phyloP scores from a whole-genome alignment of 2,329 filamentous ascomycete species.

The Pseudogymnoascus sp. region DNA sequence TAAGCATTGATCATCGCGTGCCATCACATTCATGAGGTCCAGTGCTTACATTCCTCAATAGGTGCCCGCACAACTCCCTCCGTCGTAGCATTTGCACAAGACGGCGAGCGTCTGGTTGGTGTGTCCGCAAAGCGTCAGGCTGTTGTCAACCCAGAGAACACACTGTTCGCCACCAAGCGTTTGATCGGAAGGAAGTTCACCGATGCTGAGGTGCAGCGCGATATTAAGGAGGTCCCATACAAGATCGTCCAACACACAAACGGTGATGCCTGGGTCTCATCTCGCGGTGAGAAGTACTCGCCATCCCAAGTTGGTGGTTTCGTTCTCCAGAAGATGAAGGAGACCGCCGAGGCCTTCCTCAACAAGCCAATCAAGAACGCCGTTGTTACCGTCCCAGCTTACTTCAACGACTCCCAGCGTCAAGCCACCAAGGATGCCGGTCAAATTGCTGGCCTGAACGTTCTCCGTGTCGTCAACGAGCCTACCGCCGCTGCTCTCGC shows the following conservation, averaged over 20 bases:
- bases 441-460: conserved; percentile 91
- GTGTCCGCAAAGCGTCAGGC: conserved; percentile 96
- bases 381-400: conserved; percentile 92
- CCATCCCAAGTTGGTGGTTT: conserved; percentile 98
- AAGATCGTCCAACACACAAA: conserved; percentile 97
- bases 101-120: conserved; percentile 93
- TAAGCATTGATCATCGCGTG: conserved; percentile 33
- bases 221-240: conserved; percentile 96
- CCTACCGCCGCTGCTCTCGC: conserved; percentile 91
- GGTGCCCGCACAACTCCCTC: conserved; percentile 87
- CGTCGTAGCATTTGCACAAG: conserved; percentile 89
- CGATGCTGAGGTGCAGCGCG: conserved; percentile 87
- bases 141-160: conserved; percentile 97
- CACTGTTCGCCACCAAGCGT: conserved; percentile 96
- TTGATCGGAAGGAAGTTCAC: conserved; percentile 96
- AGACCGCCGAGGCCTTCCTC: conserved; percentile 90
- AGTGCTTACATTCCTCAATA: conserved; percentile 27
- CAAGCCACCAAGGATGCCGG: conserved; percentile 97
- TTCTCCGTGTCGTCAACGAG: conserved; percentile 96
- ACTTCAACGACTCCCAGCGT: conserved; percentile 98
- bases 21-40: background rate
- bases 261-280: conserved; percentile 92
- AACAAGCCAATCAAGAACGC: conserved; percentile 89
- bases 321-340: conserved; percentile 97
- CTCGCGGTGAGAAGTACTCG: conserved; percentile 90